These are phyloP conservation scores for Striga hermonthica DNA, from an alignment of 305 asterid genomes.

Conservation along the genomic window DNA sequence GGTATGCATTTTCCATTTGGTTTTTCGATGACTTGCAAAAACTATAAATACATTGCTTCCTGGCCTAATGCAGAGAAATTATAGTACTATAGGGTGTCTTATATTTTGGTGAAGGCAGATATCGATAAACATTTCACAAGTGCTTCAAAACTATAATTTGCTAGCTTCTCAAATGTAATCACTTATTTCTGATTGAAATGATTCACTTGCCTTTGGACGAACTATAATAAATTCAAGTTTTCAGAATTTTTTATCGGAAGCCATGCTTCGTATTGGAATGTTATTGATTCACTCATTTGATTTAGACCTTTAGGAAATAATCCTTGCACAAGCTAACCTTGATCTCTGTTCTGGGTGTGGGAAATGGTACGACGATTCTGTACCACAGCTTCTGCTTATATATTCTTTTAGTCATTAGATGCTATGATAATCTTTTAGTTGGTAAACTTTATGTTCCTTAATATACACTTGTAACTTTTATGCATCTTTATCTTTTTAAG, in stretches of 20 bases:
- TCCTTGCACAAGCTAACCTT: constrained; percentile 23
- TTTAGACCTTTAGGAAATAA: constrained; percentile 1
- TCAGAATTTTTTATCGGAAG: background rate
- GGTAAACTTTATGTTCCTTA: background rate
- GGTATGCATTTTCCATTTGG: constrained; percentile 45
- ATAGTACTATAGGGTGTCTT: constrained; percentile 16
- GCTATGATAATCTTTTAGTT: constrained; percentile 2
- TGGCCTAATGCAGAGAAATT: constrained; percentile 17
- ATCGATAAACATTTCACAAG: constrained; percentile 1
- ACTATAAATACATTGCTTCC: constrained; percentile 26
- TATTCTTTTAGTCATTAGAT: constrained; percentile 11
- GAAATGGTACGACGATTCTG: background rate
- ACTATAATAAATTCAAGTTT: constrained; percentile 16
- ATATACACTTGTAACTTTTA: constrained; percentile 20
- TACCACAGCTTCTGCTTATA: constrained; percentile 6
- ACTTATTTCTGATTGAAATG: constrained; percentile 26
- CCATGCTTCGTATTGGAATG: constrained; percentile 16
- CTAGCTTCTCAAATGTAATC: constrained; percentile 23
- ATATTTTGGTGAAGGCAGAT: constrained; percentile 23
- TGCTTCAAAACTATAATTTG: constrained; percentile 20
- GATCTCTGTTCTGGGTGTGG: background rate
- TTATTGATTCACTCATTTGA: constrained; percentile 12
- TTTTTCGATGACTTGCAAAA: constrained; percentile 22
- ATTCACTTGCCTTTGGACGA: constrained; percentile 26
- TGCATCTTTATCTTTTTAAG: constrained; percentile 44